Evolutionary conservation across 768 basidiomycete species (phyloP).

Genomic region (Rhodosporidiobolus sp.): DNA sequence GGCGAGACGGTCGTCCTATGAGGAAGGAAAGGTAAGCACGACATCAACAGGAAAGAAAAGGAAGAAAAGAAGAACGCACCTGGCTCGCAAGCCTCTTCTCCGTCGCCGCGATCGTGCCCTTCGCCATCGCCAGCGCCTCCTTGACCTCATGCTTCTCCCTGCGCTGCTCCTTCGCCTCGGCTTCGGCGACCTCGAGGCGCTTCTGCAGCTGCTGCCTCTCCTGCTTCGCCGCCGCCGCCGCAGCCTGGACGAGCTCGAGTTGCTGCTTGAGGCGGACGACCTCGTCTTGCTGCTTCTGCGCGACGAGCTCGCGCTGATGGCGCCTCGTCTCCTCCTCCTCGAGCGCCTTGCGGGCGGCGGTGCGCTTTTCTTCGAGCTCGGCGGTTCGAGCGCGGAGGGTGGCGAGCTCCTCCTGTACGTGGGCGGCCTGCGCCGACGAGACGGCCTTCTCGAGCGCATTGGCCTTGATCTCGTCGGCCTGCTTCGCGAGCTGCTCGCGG

Average conservation of each 20-base stretch:
- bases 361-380: not conserved
- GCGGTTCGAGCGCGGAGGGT: not conserved
- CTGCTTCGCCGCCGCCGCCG: not conserved
- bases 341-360: not conserved
- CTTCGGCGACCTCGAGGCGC: not conserved
- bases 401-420: not conserved
- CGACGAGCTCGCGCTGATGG: not conserved
- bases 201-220: not conserved
- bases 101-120: not conserved
- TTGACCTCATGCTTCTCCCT: not conserved
- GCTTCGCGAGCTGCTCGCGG: not conserved
- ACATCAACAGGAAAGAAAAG: no score
- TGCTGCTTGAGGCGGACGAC: not conserved
- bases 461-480: not conserved
- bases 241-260: not conserved
- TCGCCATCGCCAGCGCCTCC: not conserved
- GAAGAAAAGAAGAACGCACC: not conserved
- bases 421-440: not conserved
- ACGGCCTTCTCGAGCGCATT: not conserved
- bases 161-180: not conserved
- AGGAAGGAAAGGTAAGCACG: no score
- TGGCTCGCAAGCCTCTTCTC: slow-evolving; percentile 23
- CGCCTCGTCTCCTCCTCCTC: not conserved
- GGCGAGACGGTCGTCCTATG: slow-evolving; percentile 20
- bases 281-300: not conserved